Evolutionary conservation across 2,329 filamentous ascomycete genomes (phyloP).

Genomic region (Nakataea oryzae): DNA sequence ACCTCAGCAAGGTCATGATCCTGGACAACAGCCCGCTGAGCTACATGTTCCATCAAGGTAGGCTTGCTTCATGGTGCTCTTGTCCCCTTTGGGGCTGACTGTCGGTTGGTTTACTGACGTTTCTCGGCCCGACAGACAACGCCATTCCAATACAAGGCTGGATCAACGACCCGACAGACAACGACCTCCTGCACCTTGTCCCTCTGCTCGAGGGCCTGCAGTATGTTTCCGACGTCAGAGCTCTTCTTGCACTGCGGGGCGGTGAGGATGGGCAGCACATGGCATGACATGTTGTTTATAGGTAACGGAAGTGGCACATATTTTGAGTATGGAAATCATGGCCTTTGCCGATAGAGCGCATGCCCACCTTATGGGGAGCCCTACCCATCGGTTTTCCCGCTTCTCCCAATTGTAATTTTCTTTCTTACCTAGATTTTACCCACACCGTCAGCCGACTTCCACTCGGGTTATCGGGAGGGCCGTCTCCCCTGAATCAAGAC

Average conservation of each 20-base stretch:
- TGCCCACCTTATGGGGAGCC: neutral
- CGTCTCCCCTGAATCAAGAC: no score
- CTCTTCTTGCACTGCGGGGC: conserved; percentile 76
- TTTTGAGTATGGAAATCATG: neutral
- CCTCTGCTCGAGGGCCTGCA: conserved; percentile 89
- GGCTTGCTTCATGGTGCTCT: neutral
- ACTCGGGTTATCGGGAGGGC: no score
- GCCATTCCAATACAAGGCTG: conserved; percentile 98
- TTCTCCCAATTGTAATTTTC: neutral
- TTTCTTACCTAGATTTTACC: neutral
- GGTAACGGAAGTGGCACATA: neutral
- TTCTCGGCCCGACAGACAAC: conserved; percentile 58
- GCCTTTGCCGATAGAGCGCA: neutral
- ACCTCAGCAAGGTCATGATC: conserved; percentile 97
- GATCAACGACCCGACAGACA: conserved; percentile 98
- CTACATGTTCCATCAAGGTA: conserved; percentile 98
- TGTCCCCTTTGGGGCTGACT: neutral
- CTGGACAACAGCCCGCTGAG: conserved; percentile 96
- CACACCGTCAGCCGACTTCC: no score
- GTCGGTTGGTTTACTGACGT: neutral
- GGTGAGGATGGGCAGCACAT: conserved; percentile 65
- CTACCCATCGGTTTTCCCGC: neutral
- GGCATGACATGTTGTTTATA: conserved; percentile 19
- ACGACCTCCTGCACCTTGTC: conserved; percentile 84
- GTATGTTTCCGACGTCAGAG: conserved; percentile 92